These are phyloP conservation scores for Saksenaea oblongispora DNA, from an alignment of 371 early-diverging fungal species.

Conservation along the genomic window DNA sequence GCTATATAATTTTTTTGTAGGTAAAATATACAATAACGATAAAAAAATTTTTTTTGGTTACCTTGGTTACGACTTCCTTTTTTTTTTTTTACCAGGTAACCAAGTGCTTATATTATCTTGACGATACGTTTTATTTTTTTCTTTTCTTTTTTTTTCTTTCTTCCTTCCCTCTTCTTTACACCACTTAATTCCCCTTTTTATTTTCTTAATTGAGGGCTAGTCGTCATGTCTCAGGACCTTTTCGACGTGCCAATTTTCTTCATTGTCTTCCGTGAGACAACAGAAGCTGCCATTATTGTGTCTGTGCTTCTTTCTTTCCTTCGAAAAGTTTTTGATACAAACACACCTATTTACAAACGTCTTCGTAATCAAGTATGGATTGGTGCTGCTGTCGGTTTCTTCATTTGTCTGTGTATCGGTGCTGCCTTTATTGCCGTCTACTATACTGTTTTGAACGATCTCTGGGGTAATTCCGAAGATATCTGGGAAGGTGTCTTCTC, in stretches of 20 bases:
- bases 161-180: too few species aligned
- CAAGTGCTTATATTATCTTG: background rate
- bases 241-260: conserved; percentile 84
- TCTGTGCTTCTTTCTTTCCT: conserved; percentile 78
- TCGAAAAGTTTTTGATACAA: conserved; percentile 54
- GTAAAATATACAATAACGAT: background rate
- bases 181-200: too few species aligned
- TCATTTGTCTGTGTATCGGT: conserved; percentile 67
- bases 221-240: conserved; percentile 34
- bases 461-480: conserved; percentile 72
- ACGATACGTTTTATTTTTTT: background rate
- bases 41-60: background rate
- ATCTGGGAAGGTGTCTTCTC: conserved; percentile 83
- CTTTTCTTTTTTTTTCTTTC: too few species aligned
- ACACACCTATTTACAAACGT: conserved; percentile 41
- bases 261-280: conserved; percentile 82
- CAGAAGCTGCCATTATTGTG: conserved; percentile 83
- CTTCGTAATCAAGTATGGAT: conserved; percentile 70
- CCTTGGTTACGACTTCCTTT: background rate
- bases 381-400: conserved; percentile 60
- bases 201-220: background rate
- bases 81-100: background rate
- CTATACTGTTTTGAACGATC: conserved; percentile 58
- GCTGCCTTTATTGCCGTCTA: conserved; percentile 72
- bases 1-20: background rate